Evolutionary conservation across 2,329 filamentous ascomycete genomes (phyloP).

Genomic region (Aphanocladium album): DNA sequence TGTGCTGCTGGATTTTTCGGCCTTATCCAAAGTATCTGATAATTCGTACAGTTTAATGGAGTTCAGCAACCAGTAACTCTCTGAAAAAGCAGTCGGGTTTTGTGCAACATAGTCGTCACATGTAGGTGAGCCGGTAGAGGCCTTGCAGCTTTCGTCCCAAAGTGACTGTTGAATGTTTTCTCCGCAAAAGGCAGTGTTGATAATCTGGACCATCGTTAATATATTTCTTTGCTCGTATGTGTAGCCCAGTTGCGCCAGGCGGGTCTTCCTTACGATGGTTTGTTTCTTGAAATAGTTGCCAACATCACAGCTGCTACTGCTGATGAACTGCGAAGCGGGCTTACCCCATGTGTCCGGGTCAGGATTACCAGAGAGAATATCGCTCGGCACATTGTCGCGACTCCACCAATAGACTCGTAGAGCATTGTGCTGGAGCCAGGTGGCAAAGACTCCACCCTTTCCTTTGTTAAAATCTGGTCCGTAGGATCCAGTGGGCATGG

Average conservation of each 20-base stretch:
- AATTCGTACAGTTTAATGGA: constrained; percentile 52
- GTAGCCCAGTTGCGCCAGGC: background rate
- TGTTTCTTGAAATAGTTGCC: constrained; percentile 60
- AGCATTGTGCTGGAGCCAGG: constrained; percentile 60
- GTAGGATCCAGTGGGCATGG: constrained; percentile 31
- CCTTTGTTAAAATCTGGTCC: constrained; percentile 60
- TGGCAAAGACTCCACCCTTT: constrained; percentile 61
- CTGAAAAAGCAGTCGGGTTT: constrained; percentile 59
- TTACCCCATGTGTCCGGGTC: constrained; percentile 59
- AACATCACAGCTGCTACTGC: constrained; percentile 62
- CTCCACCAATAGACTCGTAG: constrained; percentile 76
- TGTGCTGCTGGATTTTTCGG: background rate
- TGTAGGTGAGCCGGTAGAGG: constrained; percentile 37
- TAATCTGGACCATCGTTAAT: constrained; percentile 23
- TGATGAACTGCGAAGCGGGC: constrained; percentile 60
- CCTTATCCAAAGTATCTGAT: background rate
- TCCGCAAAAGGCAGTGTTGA: constrained; percentile 76
- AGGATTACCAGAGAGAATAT: constrained; percentile 53
- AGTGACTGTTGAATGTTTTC: constrained; percentile 30
- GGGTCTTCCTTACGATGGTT: constrained; percentile 48
- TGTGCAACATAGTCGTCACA: constrained; percentile 66
- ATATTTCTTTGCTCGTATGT: background rate
- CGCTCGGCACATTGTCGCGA: constrained; percentile 52
- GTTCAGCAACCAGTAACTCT: constrained; percentile 69
- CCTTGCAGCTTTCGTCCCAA: constrained; percentile 16